These are phyloP conservation scores for Microsporum canis DNA, from an alignment of 2,329 filamentous ascomycete species.

Conservation along the genomic window DNA sequence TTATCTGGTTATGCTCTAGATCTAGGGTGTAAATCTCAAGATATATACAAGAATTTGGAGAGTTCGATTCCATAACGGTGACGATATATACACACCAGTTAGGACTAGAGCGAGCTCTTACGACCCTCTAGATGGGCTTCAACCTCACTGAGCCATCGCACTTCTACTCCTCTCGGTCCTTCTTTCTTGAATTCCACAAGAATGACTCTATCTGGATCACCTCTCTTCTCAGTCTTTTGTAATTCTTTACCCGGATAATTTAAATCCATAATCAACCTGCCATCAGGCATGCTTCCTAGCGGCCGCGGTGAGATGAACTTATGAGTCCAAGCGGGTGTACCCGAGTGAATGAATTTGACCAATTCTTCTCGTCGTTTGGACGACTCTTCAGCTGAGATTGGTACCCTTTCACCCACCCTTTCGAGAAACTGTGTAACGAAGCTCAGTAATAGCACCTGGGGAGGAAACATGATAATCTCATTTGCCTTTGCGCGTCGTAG, in stretches of 20 bases:
- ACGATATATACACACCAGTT: background rate
- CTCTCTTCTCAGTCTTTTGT: slow-evolving; percentile 37
- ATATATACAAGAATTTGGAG: background rate
- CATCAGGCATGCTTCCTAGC: slow-evolving; percentile 33
- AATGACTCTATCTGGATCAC: slow-evolving; percentile 45
- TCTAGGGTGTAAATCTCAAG: background rate
- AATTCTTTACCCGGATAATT: slow-evolving; percentile 47
- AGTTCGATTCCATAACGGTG: background rate
- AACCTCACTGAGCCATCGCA: slow-evolving; percentile 40
- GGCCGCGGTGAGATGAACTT: slow-evolving; percentile 38
- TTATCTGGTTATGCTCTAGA: background rate
- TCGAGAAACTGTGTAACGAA: slow-evolving; percentile 42
- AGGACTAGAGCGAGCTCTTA: slow-evolving; percentile 14
- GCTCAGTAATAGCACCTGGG: slow-evolving; percentile 57
- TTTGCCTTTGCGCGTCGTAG: slow-evolving; percentile 50
- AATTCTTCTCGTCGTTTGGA: slow-evolving; percentile 34
- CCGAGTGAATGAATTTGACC: slow-evolving; percentile 38
- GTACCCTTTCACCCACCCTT: slow-evolving; percentile 17
- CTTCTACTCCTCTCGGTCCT: slow-evolving; percentile 45
- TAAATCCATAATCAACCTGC: slow-evolving; percentile 42
- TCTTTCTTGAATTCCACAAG: slow-evolving; percentile 47
- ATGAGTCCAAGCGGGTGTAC: slow-evolving; percentile 35
- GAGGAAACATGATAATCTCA: slow-evolving; percentile 76
- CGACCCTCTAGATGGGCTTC: slow-evolving; percentile 18
- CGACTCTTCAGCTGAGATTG: slow-evolving; percentile 18